phyloP scores from a whole-genome alignment of 106 monocot species.

The Dendrobium catenatum region DNA sequence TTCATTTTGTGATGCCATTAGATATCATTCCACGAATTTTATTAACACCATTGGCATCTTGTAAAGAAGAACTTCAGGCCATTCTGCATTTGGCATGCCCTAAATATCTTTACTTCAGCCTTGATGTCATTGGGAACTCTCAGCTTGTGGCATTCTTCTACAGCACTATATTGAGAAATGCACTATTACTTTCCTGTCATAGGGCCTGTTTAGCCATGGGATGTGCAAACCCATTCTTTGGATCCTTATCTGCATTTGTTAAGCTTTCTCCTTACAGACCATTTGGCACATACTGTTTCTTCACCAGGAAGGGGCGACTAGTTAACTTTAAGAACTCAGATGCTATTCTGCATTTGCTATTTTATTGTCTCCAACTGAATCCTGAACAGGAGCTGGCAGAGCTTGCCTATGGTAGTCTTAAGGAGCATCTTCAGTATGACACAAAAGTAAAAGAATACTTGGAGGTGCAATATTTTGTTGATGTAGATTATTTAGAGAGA shows the following conservation, averaged over 20 bases:
- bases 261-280: constrained; percentile 50
- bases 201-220: constrained; percentile 43
- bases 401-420: constrained; percentile 28
- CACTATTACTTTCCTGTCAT: constrained; percentile 29
- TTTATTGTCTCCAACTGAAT: constrained; percentile 29
- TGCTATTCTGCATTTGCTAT: constrained; percentile 41
- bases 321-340: constrained; percentile 27
- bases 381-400: constrained; percentile 21
- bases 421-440: constrained; percentile 40
- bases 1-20: constrained; percentile 30
- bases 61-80: constrained; percentile 32
- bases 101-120: constrained; percentile 16
- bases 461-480: constrained; percentile 12
- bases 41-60: constrained; percentile 33
- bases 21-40: constrained; percentile 39
- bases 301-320: constrained; percentile 12
- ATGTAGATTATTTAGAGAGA: constrained; percentile 18
- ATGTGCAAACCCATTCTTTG: constrained; percentile 41
- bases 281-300: constrained; percentile 27
- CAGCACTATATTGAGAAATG: constrained; percentile 29
- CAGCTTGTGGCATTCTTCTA: constrained; percentile 16
- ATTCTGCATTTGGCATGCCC: constrained; percentile 28
- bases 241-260: constrained; percentile 23
- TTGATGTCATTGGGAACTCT: constrained; percentile 13
- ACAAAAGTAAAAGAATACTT: constrained; percentile 20